phyloP scores from a whole-genome alignment of 805 yeast genomes.

The Pichia thaimueangensis region DNA sequence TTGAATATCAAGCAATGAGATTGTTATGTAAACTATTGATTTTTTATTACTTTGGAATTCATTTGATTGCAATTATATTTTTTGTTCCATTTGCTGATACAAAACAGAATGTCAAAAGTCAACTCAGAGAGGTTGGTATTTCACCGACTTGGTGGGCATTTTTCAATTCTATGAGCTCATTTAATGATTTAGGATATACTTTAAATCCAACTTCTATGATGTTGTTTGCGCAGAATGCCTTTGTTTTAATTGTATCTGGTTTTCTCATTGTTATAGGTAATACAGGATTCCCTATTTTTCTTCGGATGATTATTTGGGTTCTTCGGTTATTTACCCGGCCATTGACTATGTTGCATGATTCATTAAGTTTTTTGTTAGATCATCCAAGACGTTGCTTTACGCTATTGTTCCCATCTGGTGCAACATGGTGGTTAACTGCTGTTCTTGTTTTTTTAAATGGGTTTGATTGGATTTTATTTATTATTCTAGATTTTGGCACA shows the following conservation, averaged over 20 bases:
- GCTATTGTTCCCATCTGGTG: conserved; percentile 79
- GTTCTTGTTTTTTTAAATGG: conserved; percentile 68
- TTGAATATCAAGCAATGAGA: conserved; percentile 87
- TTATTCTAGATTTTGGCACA: conserved; percentile 65
- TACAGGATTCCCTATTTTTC: conserved; percentile 84
- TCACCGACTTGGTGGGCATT: conserved; percentile 91
- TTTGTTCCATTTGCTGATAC: conserved; percentile 57
- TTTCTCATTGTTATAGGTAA: conserved; percentile 86
- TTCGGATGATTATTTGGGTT: conserved; percentile 80
- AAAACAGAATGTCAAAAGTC: conserved; percentile 35
- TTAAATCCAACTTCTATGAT: conserved; percentile 76
- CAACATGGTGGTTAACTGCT: conserved; percentile 90
- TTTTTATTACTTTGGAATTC: conserved; percentile 71
- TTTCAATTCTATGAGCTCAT: conserved; percentile 72
- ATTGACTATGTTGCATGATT: conserved; percentile 59
- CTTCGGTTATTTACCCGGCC: conserved; percentile 62
- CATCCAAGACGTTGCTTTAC: conserved; percentile 98
- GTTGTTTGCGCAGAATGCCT: conserved; percentile 58
- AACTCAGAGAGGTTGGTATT: conserved; percentile 51
- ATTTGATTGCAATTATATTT: conserved; percentile 45
- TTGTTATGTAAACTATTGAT: conserved; percentile 60
- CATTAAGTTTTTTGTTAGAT: conserved; percentile 78
- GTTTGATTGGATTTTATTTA: conserved; percentile 73
- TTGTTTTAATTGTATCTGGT: conserved; percentile 53
- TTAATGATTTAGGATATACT: conserved; percentile 82